phyloP scores from a whole-genome alignment of 2,329 filamentous ascomycete species.

The Aspergillus quadricinctus region DNA sequence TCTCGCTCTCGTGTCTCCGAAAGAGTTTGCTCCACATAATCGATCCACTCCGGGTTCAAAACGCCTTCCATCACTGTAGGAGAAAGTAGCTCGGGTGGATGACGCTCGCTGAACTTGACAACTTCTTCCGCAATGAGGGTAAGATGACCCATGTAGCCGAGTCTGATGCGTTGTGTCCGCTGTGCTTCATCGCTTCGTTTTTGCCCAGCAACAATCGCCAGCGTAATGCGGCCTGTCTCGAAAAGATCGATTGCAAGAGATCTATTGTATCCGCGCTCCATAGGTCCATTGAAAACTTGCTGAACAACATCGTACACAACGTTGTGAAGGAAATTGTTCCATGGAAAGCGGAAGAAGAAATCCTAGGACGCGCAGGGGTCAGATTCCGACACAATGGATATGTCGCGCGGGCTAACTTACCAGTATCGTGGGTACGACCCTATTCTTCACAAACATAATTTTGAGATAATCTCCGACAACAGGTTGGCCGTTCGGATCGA shows the following conservation, averaged over 20 bases:
- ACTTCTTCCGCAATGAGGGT: slow-evolving; percentile 97
- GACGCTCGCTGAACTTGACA: slow-evolving; percentile 94
- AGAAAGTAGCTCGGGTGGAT: slow-evolving; percentile 82
- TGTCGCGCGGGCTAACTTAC: slow-evolving; percentile 50
- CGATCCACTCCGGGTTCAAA: slow-evolving; percentile 84
- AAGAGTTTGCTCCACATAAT: slow-evolving; percentile 88
- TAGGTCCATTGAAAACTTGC: slow-evolving; percentile 97
- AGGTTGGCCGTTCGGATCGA: slow-evolving; percentile 60
- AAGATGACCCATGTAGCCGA: slow-evolving; percentile 97
- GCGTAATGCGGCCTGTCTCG: slow-evolving; percentile 81
- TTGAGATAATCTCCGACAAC: slow-evolving; percentile 95
- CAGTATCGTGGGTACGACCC: slow-evolving; percentile 90
- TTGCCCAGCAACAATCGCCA: slow-evolving; percentile 88
- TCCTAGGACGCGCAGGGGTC: slow-evolving; percentile 52
- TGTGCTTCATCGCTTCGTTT: slow-evolving; percentile 81
- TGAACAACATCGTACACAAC: slow-evolving; percentile 99
- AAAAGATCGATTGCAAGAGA: slow-evolving; percentile 89
- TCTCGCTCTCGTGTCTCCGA: slow-evolving; percentile 93
- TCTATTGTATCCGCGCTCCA: slow-evolving; percentile 93
- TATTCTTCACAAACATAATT: slow-evolving; percentile 91
- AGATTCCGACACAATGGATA: background rate
- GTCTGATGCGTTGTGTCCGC: slow-evolving; percentile 74
- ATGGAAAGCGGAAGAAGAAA: slow-evolving; percentile 97
- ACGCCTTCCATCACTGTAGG: slow-evolving; percentile 81
- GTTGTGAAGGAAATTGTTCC: slow-evolving; percentile 99